Conservation (phyloP, 2,329 filamentous ascomycete species). For the Aspergillus ochraceoroseus region DNA sequence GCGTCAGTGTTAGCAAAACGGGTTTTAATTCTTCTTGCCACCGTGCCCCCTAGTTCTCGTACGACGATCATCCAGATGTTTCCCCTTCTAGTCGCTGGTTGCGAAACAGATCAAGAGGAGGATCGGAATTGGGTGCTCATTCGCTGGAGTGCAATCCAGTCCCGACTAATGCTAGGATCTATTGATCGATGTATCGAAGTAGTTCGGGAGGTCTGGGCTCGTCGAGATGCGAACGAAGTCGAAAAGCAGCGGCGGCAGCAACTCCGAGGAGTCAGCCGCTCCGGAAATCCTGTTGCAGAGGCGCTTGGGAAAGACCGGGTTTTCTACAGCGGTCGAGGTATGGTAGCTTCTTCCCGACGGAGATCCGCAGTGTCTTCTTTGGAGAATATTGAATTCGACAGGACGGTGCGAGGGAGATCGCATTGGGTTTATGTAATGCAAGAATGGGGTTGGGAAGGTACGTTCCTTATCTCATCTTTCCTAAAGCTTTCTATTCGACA, state of each 20-base stretch:
- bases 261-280: conserved; percentile 23
- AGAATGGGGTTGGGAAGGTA: conserved; percentile 69
- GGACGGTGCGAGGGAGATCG: conserved; percentile 60
- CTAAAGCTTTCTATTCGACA: conserved; percentile 10
- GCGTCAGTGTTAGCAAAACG: conserved; percentile 57
- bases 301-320: conserved; percentile 20
- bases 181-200: conserved; percentile 62
- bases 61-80: conserved; percentile 66
- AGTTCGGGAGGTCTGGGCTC: conserved; percentile 61
- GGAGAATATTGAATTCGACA: conserved; percentile 52
- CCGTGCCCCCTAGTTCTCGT: conserved; percentile 58
- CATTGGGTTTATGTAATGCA: conserved; percentile 70
- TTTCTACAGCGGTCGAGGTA: conserved; percentile 9
- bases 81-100: conserved; percentile 63
- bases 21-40: conserved; percentile 58
- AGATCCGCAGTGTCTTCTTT: conserved; percentile 32
- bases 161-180: conserved; percentile 62
- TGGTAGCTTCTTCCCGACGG: conserved; percentile 21
- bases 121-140: conserved; percentile 61
- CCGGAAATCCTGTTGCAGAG: conserved; percentile 16
- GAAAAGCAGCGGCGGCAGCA: conserved; percentile 37
- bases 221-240: conserved; percentile 53
- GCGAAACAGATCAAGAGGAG: conserved; percentile 56
- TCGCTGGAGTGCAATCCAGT: conserved; percentile 58
- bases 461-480: conserved; percentile 27